These are phyloP conservation scores for Cystobasidium slooffiae DNA, from an alignment of 1,284 basidiomycete species.

Conservation along the genomic window DNA sequence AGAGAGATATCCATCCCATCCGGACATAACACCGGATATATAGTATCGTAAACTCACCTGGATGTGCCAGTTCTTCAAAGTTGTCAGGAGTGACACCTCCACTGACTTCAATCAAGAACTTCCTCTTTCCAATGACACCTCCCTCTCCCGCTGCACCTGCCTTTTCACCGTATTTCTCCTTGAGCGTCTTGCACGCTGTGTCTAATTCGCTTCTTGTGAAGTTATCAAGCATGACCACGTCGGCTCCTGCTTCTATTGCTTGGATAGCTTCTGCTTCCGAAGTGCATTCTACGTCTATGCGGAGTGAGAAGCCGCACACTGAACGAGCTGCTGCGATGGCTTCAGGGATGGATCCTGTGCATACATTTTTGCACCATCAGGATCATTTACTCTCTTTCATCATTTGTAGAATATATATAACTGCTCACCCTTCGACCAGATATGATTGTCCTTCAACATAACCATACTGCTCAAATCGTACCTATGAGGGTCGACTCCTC, in stretches of 20 bases:
- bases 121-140: conserved; percentile 64
- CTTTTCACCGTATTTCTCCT: conserved; percentile 63
- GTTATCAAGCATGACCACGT: conserved; percentile 98
- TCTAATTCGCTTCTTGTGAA: conserved; percentile 77
- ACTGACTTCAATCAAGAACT: conserved; percentile 87
- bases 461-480: conserved; percentile 98
- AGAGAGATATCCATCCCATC: background rate
- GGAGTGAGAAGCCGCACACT: conserved; percentile 89
- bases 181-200: conserved; percentile 70
- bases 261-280: conserved; percentile 89
- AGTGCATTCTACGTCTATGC: conserved; percentile 93
- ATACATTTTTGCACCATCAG: conserved; percentile 5
- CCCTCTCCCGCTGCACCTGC: conserved; percentile 47
- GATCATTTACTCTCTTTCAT: no score
- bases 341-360: conserved; percentile 79
- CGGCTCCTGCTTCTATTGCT: conserved; percentile 93
- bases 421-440: conserved; percentile 85
- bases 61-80: conserved; percentile 62
- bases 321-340: conserved; percentile 82
- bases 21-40: background rate
- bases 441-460: conserved; percentile 99
- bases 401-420: background rate
- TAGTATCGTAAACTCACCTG: conserved; percentile 16
- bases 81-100: conserved; percentile 89
- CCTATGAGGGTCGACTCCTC: conserved; percentile 94